A percentile compares a stretch with the other conserved stretches of the same genome.
Evolutionary conservation across 2,329 filamentous ascomycete genomes (phyloP).

Genomic region (Aspergillus thermomutatus): DNA sequence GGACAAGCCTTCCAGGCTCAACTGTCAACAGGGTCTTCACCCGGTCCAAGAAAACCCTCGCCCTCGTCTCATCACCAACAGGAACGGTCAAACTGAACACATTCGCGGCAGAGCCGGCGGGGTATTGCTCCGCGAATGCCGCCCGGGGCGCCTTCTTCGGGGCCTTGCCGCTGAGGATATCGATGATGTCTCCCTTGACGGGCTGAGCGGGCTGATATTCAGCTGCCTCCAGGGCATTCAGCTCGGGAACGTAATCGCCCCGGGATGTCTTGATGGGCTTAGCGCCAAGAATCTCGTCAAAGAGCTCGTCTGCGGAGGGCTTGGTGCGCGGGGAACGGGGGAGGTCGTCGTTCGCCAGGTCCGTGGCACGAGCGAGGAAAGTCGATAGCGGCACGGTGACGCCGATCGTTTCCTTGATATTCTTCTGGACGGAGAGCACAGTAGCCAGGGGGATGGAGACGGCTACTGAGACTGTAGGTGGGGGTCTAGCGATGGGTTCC

Average conservation of each 20-base stretch:
- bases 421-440: conserved; percentile 76
- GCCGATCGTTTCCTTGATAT: conserved; percentile 72
- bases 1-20: conserved; percentile 71
- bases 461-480: conserved; percentile 50
- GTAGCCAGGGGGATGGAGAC: conserved; percentile 74
- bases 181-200: conserved; percentile 73
- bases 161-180: conserved; percentile 63
- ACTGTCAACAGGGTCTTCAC: conserved; percentile 80
- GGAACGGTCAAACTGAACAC: conserved; percentile 79
- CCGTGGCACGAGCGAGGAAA: conserved; percentile 79
- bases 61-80: conserved; percentile 76
- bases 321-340: conserved; percentile 63
- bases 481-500: conserved; percentile 24
- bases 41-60: conserved; percentile 76
- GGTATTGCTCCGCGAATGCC: conserved; percentile 30
- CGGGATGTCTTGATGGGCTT: conserved; percentile 42
- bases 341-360: conserved; percentile 83
- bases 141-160: conserved; percentile 30
- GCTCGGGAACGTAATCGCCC: conserved; percentile 69
- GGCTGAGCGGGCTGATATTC: conserved; percentile 35
- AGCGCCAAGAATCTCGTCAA: conserved; percentile 78
- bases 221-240: conserved; percentile 51
- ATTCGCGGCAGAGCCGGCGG: conserved; percentile 58
- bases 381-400: conserved; percentile 79
- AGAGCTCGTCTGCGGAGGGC: conserved; percentile 76